phyloP scores from a whole-genome alignment of 306 rosid species.

The Rosa rugosa region DNA sequence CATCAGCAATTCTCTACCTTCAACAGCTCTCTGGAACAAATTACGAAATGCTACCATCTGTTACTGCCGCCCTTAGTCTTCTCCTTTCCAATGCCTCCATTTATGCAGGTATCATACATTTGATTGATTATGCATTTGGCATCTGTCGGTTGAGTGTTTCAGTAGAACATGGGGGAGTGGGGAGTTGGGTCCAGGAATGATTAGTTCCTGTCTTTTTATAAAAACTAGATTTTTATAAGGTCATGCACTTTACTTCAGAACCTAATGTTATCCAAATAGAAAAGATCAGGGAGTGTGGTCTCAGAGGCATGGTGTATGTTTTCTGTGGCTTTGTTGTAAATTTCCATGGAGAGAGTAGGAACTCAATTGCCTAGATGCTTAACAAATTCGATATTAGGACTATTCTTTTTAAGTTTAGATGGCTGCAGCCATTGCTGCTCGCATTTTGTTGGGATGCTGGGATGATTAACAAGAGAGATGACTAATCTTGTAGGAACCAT shows the following conservation, averaged over 20 bases:
- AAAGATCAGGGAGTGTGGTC: background rate
- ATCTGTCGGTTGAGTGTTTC: constrained; percentile 2
- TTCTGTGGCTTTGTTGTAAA: background rate
- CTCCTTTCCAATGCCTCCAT: constrained; percentile 43
- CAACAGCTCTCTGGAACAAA: constrained; percentile 54
- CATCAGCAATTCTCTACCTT: constrained; percentile 62
- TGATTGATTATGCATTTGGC: background rate
- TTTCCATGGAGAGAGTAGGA: background rate
- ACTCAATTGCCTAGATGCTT: background rate
- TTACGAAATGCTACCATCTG: constrained; percentile 55
- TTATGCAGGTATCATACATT: constrained; percentile 48
- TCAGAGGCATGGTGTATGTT: background rate
- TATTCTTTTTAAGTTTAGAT: background rate
- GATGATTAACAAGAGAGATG: background rate
- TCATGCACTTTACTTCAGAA: background rate
- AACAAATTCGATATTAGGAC: background rate
- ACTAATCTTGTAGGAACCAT: background rate
- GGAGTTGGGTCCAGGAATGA: background rate
- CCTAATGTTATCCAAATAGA: background rate
- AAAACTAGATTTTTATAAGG: background rate
- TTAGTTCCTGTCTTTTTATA: background rate
- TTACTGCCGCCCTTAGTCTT: constrained; percentile 71
- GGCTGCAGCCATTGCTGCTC: background rate
- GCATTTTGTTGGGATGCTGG: background rate
- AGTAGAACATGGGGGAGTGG: constrained; percentile 2